Evolutionary conservation across 306 rosid species (phyloP).

Genomic region (Sesbania bispinosa): DNA sequence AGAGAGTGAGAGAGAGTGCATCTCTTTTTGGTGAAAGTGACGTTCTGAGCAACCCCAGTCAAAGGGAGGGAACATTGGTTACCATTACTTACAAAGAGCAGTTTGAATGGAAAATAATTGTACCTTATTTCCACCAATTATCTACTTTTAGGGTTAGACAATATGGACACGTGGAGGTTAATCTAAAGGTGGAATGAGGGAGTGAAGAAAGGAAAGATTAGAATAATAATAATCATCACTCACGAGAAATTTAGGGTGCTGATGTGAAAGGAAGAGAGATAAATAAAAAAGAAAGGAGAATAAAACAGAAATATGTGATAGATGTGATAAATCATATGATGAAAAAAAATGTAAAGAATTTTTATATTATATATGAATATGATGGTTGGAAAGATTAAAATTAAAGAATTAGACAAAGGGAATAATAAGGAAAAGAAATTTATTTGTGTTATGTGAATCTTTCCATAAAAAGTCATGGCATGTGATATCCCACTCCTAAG

Average conservation of each 20-base stretch:
- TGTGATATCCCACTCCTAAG: slow-evolving; percentile 33
- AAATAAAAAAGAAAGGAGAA: too few species aligned
- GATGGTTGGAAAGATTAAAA: too few species aligned
- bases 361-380: too few species aligned
- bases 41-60: slow-evolving; percentile 54
- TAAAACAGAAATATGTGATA: too few species aligned
- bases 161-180: slow-evolving; percentile 53
- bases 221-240: too few species aligned
- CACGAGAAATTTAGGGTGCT: too few species aligned
- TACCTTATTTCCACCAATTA: slow-evolving; percentile 18
- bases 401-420: not conserved
- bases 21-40: slow-evolving; percentile 79
- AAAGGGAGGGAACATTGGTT: slow-evolving; percentile 58
- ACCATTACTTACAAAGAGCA: slow-evolving; percentile 41
- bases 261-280: too few species aligned
- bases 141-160: slow-evolving; percentile 28
- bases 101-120: slow-evolving; percentile 59
- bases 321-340: too few species aligned
- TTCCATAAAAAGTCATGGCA: slow-evolving; percentile 40
- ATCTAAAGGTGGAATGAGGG: too few species aligned
- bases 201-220: too few species aligned
- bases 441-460: slow-evolving; percentile 25
- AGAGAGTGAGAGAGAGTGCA: slow-evolving; percentile 26
- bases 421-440: not conserved
- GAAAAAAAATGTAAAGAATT: too few species aligned